Percentiles rank a stretch among this genome's conserved stretches.
phyloP scores from a whole-genome alignment of 352 stramenopile species.

The Phytophthora hybrid region DNA sequence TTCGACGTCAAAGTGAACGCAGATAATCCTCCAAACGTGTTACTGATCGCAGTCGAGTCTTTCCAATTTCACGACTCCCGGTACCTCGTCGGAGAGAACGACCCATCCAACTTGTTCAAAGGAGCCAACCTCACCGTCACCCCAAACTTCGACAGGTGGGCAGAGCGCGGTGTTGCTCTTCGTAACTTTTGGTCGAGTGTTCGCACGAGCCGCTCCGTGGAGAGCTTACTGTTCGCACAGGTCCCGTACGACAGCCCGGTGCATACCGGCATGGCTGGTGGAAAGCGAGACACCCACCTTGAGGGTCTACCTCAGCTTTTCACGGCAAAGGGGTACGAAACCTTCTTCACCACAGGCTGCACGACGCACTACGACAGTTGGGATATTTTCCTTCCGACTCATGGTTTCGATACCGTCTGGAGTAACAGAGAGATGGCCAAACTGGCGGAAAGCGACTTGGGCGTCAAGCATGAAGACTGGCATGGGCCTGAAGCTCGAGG shows the following conservation, averaged over 20 bases:
- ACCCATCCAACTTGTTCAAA: conserved; percentile 41
- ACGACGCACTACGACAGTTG: conserved; percentile 54
- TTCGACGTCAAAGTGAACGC: conserved; percentile 49
- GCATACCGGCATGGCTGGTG: conserved; percentile 35
- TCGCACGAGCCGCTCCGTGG: conserved; percentile 53
- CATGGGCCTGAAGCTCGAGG: conserved; percentile 7
- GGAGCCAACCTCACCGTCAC: conserved; percentile 39
- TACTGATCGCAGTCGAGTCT: conserved; percentile 57
- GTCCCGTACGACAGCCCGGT: conserved; percentile 46
- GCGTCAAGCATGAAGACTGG: conserved; percentile 45
- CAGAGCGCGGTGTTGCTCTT: conserved; percentile 52
- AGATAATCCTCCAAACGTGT: conserved; percentile 48
- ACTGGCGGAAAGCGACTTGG: conserved; percentile 41
- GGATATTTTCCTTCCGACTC: conserved; percentile 46
- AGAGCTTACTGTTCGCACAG: conserved; percentile 58
- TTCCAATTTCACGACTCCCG: conserved; percentile 57
- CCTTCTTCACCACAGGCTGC: conserved; percentile 50
- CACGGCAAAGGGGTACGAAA: conserved; percentile 56
- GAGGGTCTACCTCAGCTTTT: conserved; percentile 56
- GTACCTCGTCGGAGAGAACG: conserved; percentile 49
- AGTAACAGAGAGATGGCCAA: conserved; percentile 37
- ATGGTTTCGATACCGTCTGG: conserved; percentile 59
- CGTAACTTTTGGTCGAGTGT: conserved; percentile 65
- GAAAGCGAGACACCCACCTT: conserved; percentile 27
- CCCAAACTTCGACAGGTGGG: conserved; percentile 54